phyloP scores from a whole-genome alignment of 176 grass and related monocot species.

The Puya raimondii region DNA sequence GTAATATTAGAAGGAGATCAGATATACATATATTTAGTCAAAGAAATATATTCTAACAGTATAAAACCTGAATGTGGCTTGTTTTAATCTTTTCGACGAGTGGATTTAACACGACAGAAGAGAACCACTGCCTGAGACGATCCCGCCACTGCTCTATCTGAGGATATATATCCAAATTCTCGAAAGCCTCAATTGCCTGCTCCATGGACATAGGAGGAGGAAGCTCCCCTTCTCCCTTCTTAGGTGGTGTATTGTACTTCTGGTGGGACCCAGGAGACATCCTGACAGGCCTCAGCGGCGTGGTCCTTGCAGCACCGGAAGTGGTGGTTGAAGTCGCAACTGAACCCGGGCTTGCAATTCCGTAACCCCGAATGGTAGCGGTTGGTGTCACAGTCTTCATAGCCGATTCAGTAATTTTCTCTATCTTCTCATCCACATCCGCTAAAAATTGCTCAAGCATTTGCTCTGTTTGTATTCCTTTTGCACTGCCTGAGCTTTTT shows the following conservation, averaged over 20 bases:
- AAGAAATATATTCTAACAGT: conserved; percentile 6
- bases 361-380: conserved; percentile 37
- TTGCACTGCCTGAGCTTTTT: conserved; percentile 57
- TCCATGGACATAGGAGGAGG: conserved; percentile 84
- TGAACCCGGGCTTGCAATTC: conserved; percentile 56
- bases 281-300: conserved; percentile 68
- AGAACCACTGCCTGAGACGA: conserved; percentile 88
- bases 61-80: conserved; percentile 71
- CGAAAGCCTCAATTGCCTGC: conserved; percentile 61
- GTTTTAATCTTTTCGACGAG: conserved; percentile 70
- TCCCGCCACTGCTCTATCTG: conserved; percentile 87
- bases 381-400: conserved; percentile 47
- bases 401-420: conserved; percentile 46
- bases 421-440: conserved; percentile 58
- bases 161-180: conserved; percentile 70
- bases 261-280: conserved; percentile 91
- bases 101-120: conserved; percentile 72
- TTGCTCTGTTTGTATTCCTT: conserved; percentile 78
- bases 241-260: conserved; percentile 60
- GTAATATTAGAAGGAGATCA: conserved; percentile 11
- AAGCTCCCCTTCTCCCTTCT: conserved; percentile 90
- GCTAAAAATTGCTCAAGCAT: conserved; percentile 79
- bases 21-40: conserved; percentile 1
- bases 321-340: conserved; percentile 42
- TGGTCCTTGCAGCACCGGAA: conserved; percentile 66